Conservation (phyloP, 371 early-diverging fungal genomes). For the Mortierella sp. region DNA sequence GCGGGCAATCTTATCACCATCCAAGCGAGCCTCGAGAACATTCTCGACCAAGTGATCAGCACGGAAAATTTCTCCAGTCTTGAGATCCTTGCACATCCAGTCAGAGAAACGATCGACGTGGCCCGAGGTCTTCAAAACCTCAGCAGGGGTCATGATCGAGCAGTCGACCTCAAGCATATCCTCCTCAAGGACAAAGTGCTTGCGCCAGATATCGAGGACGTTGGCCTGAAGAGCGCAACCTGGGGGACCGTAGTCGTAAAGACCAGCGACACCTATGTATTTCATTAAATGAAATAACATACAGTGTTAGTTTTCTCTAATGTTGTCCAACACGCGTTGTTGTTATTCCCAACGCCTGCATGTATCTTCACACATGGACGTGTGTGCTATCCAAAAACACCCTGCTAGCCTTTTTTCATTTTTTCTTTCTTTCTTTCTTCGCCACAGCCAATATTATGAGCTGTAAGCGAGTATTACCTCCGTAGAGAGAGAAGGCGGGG, state of each 20-base stretch:
- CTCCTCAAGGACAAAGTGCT: constrained; percentile 99
- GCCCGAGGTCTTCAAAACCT: constrained; percentile 99
- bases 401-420: neutral
- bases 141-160: constrained; percentile 97
- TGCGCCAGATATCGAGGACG: constrained; percentile 94
- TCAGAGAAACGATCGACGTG: constrained; percentile 99
- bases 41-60: constrained; percentile 99
- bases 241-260: constrained; percentile 99
- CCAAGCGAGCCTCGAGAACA: constrained; percentile 91
- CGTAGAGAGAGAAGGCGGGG: constrained; percentile 96
- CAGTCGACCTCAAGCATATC: constrained; percentile 99
- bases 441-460: too few relatives aligned
- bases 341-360: neutral
- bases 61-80: constrained; percentile 97
- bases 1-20: constrained; percentile 84
- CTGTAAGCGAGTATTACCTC: constrained; percentile 71
- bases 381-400: neutral
- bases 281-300: neutral
- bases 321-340: neutral
- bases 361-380: neutral
- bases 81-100: constrained; percentile 97
- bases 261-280: constrained; percentile 91
- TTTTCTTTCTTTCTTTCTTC: neutral
- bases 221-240: constrained; percentile 97
- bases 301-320: neutral